Evolutionary conservation across 1,284 basidiomycete species (phyloP).

Genomic region (Erythrobasidium hasegawianum): DNA sequence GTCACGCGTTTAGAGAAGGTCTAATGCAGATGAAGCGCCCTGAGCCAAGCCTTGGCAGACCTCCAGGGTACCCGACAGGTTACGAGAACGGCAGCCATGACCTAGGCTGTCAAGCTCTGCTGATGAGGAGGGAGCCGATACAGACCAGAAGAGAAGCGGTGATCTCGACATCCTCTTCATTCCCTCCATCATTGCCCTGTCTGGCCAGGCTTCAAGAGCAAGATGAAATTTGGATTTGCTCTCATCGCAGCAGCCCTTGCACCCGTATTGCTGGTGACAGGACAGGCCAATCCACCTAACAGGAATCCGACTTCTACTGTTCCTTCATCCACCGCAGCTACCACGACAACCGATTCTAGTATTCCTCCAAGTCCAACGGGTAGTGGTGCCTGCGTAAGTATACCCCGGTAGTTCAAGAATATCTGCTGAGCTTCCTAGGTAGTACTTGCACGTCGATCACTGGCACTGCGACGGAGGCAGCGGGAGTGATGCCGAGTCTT

Average conservation of each 20-base stretch:
- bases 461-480: background rate
- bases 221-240: background rate
- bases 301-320: background rate
- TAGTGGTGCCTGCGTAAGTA: background rate
- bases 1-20: background rate
- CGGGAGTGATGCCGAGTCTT: background rate
- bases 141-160: no score
- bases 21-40: background rate
- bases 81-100: no score
- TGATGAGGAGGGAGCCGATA: no score
- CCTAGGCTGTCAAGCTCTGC: no score
- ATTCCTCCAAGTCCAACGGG: background rate
- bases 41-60: background rate
- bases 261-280: background rate
- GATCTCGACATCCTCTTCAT: no score
- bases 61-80: no score
- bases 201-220: background rate
- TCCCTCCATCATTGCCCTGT: no score
- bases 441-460: background rate
- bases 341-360: background rate
- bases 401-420: background rate
- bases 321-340: background rate
- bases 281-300: constrained; percentile 1
- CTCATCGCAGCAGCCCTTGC: background rate
- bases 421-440: background rate